A percentile compares a stretch with the other conserved stretches of the same genome.
phyloP scores from a whole-genome alignment of 148 eudicot genomes.

The Rhododendron ferrugineum region DNA sequence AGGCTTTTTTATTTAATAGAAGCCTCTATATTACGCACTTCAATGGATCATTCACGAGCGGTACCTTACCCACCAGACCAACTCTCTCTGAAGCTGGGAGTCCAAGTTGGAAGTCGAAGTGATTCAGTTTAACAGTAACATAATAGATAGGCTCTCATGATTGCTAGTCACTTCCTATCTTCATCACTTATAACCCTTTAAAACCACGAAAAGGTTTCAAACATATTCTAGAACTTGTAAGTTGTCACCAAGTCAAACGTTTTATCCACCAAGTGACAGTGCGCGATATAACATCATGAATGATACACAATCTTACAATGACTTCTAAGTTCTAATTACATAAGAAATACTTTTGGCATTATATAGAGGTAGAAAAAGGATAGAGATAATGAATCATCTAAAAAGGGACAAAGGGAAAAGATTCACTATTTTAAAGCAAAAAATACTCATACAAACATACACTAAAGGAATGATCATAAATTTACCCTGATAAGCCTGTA shows the following conservation, averaged over 20 bases:
- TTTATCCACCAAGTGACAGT: neutral
- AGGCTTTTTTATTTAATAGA: neutral
- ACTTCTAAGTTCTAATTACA: neutral
- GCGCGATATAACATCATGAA: neutral
- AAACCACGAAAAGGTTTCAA: neutral
- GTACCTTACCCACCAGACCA: neutral
- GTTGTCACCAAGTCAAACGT: neutral
- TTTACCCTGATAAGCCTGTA: constrained; percentile 87
- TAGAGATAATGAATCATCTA: neutral
- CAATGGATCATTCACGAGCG: neutral
- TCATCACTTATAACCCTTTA: neutral
- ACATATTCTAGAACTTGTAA: neutral
- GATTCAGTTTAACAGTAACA: neutral
- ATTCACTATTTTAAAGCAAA: neutral
- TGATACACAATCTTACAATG: neutral
- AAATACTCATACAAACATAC: neutral
- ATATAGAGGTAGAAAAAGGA: neutral
- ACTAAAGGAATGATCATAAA: neutral
- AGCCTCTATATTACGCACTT: neutral
- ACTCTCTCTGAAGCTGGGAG: neutral
- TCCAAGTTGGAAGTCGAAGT: neutral
- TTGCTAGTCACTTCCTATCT: neutral
- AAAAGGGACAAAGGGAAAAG: neutral
- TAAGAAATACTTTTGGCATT: neutral
- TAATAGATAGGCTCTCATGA: neutral